These are phyloP conservation scores for Tieghemiomyces parasiticus DNA, from an alignment of 192 early-diverging fungal species.

Conservation along the genomic window DNA sequence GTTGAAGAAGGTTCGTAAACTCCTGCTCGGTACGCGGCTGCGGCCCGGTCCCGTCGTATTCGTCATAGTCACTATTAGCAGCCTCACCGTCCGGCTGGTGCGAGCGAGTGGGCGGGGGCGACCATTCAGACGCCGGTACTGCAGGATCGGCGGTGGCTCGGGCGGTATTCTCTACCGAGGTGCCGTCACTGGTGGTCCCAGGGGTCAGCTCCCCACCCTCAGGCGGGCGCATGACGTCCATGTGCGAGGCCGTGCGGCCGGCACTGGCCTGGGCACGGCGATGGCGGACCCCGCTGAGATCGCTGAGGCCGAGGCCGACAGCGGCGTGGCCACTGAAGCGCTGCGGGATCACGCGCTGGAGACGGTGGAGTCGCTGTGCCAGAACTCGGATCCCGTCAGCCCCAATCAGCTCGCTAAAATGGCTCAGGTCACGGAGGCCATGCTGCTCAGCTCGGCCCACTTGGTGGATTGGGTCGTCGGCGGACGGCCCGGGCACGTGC, in stretches of 20 bases:
- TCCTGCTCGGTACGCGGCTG: no score
- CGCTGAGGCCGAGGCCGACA: not conserved
- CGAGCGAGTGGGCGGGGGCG: not conserved
- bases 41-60: no score
- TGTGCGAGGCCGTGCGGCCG: no score
- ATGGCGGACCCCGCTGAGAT: slow-evolving; percentile 1
- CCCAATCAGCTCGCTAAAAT: not conserved
- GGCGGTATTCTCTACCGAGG: no score
- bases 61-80: slow-evolving; percentile 13
- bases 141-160: no score
- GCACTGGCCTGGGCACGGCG: slow-evolving; percentile 1
- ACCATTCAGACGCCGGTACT: no score
- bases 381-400: not conserved
- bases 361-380: not conserved
- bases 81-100: not conserved
- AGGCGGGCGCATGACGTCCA: no score
- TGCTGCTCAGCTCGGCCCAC: not conserved
- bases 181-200: no score
- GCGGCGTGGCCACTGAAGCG: slow-evolving; percentile 6
- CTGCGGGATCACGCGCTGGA: not conserved
- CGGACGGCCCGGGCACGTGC: not conserved
- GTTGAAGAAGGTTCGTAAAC: no score
- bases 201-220: no score
- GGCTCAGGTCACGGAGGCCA: not conserved
- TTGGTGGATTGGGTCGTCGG: not conserved